Percentiles rank a stretch among this genome's conserved stretches.
phyloP scores from a whole-genome alignment of 176 grass and related monocot genomes.

The Elymus sibiricus region DNA sequence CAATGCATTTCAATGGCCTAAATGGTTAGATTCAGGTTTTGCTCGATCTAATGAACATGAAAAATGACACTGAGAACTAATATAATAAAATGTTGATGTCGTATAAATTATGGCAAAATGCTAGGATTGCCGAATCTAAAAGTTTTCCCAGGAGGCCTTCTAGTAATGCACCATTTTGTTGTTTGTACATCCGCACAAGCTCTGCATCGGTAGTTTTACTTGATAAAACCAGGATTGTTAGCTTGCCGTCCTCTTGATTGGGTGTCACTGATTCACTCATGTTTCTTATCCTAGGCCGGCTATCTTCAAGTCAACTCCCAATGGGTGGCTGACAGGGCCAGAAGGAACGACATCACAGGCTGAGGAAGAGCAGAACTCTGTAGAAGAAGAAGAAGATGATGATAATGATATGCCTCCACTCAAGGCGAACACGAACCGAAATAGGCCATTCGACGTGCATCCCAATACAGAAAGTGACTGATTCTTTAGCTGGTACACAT shows the following conservation, averaged over 20 bases:
- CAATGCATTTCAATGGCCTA: neutral
- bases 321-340: neutral
- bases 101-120: neutral
- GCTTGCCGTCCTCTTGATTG: neutral
- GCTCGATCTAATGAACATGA: neutral
- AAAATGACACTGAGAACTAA: neutral
- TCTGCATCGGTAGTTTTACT: neutral
- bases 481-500: slow-evolving; percentile 25
- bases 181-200: neutral
- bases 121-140: neutral
- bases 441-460: slow-evolving; percentile 47
- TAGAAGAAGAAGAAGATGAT: slow-evolving; percentile 61
- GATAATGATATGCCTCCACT: slow-evolving; percentile 74
- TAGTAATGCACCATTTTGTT: neutral
- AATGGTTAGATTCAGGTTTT: neutral
- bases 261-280: neutral
- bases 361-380: slow-evolving; percentile 42
- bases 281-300: slow-evolving; percentile 43
- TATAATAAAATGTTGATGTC: neutral
- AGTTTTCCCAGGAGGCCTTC: neutral
- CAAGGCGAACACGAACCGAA: slow-evolving; percentile 80
- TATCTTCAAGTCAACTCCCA: slow-evolving; percentile 43
- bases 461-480: slow-evolving; percentile 52
- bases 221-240: neutral
- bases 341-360: neutral